phyloP scores from a whole-genome alignment of 305 asterid species.

The Fraxinus latifolia region DNA sequence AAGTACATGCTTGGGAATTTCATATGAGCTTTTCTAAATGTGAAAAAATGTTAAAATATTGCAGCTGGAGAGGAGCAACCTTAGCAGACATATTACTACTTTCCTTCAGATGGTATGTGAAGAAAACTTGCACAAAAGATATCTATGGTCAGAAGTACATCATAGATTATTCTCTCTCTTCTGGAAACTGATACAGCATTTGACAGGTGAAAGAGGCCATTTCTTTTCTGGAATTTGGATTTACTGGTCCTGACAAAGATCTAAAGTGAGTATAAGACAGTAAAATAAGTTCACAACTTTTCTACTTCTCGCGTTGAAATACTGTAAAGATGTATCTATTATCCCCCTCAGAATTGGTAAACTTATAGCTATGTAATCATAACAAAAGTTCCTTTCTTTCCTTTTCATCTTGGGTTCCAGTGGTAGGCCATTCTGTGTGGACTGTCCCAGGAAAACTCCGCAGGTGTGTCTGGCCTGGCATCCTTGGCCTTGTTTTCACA shows the following conservation, averaged over 20 bases:
- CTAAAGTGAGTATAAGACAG: constrained; percentile 45
- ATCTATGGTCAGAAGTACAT: constrained; percentile 12
- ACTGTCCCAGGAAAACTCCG: background rate
- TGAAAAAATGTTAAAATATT: constrained; percentile 17
- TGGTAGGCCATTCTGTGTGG: background rate
- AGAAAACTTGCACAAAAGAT: constrained; percentile 4
- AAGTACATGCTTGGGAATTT: background rate
- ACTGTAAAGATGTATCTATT: background rate
- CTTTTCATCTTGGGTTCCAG: background rate
- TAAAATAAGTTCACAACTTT: background rate
- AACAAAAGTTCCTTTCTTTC: background rate
- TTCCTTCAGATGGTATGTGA: constrained; percentile 58
- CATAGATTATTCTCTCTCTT: constrained; percentile 9
- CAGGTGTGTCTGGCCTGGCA: background rate
- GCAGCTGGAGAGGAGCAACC: constrained; percentile 78
- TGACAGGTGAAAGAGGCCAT: constrained; percentile 81
- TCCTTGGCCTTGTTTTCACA: background rate
- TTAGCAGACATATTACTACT: constrained; percentile 45
- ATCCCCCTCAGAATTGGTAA: background rate
- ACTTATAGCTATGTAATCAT: background rate
- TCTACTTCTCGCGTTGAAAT: background rate
- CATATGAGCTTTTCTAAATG: constrained; percentile 6
- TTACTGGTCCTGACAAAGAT: constrained; percentile 40
- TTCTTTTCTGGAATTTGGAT: constrained; percentile 53
- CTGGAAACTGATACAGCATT: background rate